These are phyloP conservation scores for Achaetomiella virescens DNA, from an alignment of 495 filamentous ascomycete species.

Conservation along the genomic window DNA sequence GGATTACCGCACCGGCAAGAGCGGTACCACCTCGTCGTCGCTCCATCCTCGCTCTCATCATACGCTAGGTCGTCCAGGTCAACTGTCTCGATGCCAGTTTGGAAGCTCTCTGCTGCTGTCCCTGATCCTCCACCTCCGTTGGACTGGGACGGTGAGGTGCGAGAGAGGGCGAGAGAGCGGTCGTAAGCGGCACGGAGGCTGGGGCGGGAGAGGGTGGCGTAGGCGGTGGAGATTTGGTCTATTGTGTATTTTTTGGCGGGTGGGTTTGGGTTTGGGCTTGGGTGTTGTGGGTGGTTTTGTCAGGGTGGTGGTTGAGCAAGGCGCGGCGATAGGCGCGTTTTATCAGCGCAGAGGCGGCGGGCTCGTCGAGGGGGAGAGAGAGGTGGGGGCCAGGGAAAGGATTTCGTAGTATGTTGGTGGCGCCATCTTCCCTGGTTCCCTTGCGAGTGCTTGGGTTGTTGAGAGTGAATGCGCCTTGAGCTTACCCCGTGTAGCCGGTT, in stretches of 20 bases:
- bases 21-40: slow-evolving; percentile 51
- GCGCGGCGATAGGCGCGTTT: slow-evolving; percentile 76
- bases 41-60: slow-evolving; percentile 22
- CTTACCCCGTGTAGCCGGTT: too few relatives aligned
- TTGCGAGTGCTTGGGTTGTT: not conserved
- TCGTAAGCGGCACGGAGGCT: slow-evolving; percentile 60
- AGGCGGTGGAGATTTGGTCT: slow-evolving; percentile 76
- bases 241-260: slow-evolving; percentile 40
- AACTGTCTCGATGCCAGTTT: slow-evolving; percentile 67
- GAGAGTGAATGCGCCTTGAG: too few relatives aligned
- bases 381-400: slow-evolving; percentile 35
- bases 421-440: not conserved
- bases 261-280: slow-evolving; percentile 5
- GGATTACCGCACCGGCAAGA: slow-evolving; percentile 76
- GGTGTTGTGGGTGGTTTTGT: slow-evolving; percentile 46
- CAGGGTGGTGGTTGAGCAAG: slow-evolving; percentile 73
- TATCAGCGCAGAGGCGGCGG: slow-evolving; percentile 32
- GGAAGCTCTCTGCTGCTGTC: slow-evolving; percentile 34
- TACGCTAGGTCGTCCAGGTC: slow-evolving; percentile 29
- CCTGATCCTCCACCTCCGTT: not conserved
- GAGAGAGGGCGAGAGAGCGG: slow-evolving; percentile 35
- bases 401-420: slow-evolving; percentile 40
- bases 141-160: not conserved
- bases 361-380: slow-evolving; percentile 8
- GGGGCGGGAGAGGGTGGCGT: slow-evolving; percentile 59